Base-by-base conservation (phyloP, 1,139 yeast species). In the Hemisphaericaspora xylanilytica region DNA sequence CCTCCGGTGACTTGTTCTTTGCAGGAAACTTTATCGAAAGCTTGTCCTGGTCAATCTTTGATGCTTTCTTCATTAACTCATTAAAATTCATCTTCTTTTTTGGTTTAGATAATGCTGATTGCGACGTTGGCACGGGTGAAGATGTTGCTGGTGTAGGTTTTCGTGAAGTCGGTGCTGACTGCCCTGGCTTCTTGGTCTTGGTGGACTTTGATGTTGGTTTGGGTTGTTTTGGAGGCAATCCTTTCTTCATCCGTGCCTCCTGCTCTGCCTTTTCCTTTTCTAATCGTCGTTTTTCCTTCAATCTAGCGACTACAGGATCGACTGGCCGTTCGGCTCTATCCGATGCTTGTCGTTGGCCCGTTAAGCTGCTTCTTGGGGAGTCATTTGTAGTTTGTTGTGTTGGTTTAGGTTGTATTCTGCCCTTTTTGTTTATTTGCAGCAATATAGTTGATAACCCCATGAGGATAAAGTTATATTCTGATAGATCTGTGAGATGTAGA, bases 21-120 rank as follows among this genome's bases (percentile, higher is more conserved):
- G 59, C 53, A 40, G 59, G 63, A 37, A 62, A 62, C 6, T 59
- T 54, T 17, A 72, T 66, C 4, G 70, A 61, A 28, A 72, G 57
- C 46, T 70, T 70, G 36, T 59, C 56, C 36, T 65, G 65, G 42
- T 71, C 80, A 11, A 79, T 73, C 21, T 65, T 61, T n/a, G 79
- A 78, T 0, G 92, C 92, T 52, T 79, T 78, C 48, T 76, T 78
- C 87, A 84, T 82, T 44, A 85, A 63, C 42, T 83, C 87, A 35
- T 73, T 75, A 52, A 81, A 85, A 9, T 80, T 70, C 55, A 81
- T 58, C 51, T 81, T 81, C 49, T 79, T 75, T 10, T 48, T 51
- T 11, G 56, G 53, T 8, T 36, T 28, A 5, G 45, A 54, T 38
- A 39, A 38, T 15, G 22, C 16, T n/a, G 35, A 24, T 15, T 28